Percentiles rank a stretch among this genome's conserved stretches.
These are phyloP conservation scores for Penicillium hordei DNA, from an alignment of 2,329 filamentous ascomycete genomes.

Conservation along the genomic window DNA sequence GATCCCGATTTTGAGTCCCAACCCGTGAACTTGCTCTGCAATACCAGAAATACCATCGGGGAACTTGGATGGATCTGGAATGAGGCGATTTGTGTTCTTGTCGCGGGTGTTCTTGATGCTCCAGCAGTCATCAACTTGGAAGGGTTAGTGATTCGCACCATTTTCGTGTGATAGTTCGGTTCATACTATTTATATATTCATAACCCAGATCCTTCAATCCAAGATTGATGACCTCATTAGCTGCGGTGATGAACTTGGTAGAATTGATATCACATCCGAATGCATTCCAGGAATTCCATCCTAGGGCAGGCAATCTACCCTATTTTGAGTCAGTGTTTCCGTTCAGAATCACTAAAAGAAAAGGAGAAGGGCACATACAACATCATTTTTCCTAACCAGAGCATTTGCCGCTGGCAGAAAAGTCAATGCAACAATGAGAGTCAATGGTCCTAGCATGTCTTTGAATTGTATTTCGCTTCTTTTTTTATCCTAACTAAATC, in stretches of 20 bases:
- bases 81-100: constrained; percentile 45
- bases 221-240: constrained; percentile 46
- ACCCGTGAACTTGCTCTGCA: constrained; percentile 54
- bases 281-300: constrained; percentile 50
- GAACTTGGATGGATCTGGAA: constrained; percentile 54
- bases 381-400: constrained; percentile 28
- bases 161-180: constrained; percentile 48
- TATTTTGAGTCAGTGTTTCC: constrained; percentile 8
- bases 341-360: background rate
- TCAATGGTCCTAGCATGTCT: constrained; percentile 9
- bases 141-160: background rate
- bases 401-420: constrained; percentile 22
- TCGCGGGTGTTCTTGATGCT: constrained; percentile 47
- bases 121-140: constrained; percentile 62
- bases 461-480: background rate
- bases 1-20: constrained; percentile 64
- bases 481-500: background rate
- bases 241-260: constrained; percentile 48
- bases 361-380: constrained; percentile 22
- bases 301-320: constrained; percentile 37
- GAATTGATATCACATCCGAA: constrained; percentile 51
- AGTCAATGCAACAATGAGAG: constrained; percentile 19
- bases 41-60: constrained; percentile 58
- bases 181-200: constrained; percentile 48
- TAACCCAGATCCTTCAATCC: constrained; percentile 53